Percentiles rank a stretch among this genome's conserved stretches.
Evolutionary conservation across 225 moss, liverwort and hornwort species (phyloP).

Genomic region (Climacium dendroides): DNA sequence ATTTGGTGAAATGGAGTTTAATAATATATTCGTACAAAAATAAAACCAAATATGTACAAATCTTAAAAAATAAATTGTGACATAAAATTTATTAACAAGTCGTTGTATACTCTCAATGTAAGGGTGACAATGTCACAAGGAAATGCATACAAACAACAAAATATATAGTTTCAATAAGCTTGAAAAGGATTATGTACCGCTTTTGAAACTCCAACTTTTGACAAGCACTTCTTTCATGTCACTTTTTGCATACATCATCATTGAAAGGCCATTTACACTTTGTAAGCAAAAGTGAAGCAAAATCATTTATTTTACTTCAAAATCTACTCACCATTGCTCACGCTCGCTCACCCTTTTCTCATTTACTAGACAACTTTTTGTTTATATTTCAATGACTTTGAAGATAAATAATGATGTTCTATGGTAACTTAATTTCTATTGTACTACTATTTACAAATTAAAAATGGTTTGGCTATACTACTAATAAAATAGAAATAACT

Average conservation of each 20-base stretch:
- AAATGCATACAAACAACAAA: neutral
- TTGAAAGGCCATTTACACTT: rapidly evolving
- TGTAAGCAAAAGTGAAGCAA: rapidly evolving
- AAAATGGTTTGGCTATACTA: too few relatives aligned
- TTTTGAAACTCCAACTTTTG: neutral
- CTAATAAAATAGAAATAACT: too few relatives aligned
- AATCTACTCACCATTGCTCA: neutral
- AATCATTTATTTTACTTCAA: neutral
- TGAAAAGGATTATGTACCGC: neutral
- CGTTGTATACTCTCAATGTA: too few relatives aligned
- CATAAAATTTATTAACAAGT: neutral
- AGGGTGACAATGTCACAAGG: neutral
- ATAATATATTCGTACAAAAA: neutral
- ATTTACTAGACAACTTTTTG: neutral
- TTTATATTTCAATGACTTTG: neutral
- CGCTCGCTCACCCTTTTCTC: rapidly evolving
- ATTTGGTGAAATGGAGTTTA: neutral
- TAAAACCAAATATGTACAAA: neutral
- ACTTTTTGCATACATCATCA: neutral
- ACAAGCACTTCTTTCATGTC: neutral
- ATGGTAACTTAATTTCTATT: neutral
- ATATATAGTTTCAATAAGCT: neutral
- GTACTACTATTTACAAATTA: too few relatives aligned
- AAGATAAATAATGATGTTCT: neutral
- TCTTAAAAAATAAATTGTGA: neutral